Base-by-base conservation (phyloP, 2,329 filamentous ascomycete genomes). In the Amauroascus verrucosus region DNA sequence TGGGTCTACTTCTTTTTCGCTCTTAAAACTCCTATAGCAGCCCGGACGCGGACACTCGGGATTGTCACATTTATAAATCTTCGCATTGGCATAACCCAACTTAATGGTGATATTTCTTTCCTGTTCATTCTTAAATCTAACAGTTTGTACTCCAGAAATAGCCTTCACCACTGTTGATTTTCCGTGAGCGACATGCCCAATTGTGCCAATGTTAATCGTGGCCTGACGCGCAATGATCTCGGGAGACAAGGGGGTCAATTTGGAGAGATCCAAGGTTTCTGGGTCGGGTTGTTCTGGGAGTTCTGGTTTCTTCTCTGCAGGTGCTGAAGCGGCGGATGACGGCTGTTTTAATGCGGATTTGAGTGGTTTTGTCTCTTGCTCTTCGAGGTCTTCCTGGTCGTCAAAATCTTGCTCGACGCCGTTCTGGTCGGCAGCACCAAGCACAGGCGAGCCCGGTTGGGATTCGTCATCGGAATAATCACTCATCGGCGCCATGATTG, bases 71-170 rank as follows among this genome's bases (percentile, higher is more conserved):
- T 96, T 88, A 84, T 97, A 98, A 72, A 98, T 90, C 76, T 98
- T 97, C 65, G 93, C 93, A 72, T 98, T 98, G 71, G 93, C 93
- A 72, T 98, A 98, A 70, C 93, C 93, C 65, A 98, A 82, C 83
- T 98, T 98, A 79, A 98, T 98, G 66, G 93, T 98, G 67, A 98
- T 98, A 73, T 98, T 98, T 67, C 93, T 82, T 76, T 97, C 94
- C 75, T 96, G 77, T 76, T 98, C 93, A 77, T 97, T 98, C 85
- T 98, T 98, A 80, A 98, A 98, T 63, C 93, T 83, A 67, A 98
- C 93, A 16, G 93, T 98, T 80, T 98, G 93, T 59, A 98, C 93
- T 58, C 93, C 93, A 1, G 93, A 97, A 65, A 98, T 97, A 65
- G 93, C 93, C 80, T 98, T 98, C 65, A 98, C 93, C 48, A 98